Percentiles rank a stretch among this genome's conserved stretches.
These are phyloP conservation scores for Aspergillus diversus DNA, from an alignment of 495 filamentous ascomycete species.

Conservation along the genomic window DNA sequence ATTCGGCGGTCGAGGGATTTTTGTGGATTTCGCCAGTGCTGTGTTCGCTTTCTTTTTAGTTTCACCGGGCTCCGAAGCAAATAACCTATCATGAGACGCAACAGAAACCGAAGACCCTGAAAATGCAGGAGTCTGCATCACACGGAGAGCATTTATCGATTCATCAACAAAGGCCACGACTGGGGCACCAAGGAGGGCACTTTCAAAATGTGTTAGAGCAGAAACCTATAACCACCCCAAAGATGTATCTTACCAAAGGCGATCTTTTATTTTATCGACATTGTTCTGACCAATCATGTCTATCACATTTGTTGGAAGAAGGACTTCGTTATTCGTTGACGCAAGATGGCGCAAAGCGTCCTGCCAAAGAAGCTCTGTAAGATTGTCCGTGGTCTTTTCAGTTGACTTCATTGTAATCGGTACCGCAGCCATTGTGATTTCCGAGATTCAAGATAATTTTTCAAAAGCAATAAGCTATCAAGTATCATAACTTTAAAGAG, in stretches of 20 bases:
- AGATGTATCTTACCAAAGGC: slow-evolving; percentile 26
- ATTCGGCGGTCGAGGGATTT: slow-evolving; percentile 50
- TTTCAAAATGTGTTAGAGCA: slow-evolving; percentile 19
- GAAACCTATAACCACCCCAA: neutral
- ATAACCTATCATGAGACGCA: slow-evolving; percentile 23
- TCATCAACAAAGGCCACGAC: slow-evolving; percentile 34
- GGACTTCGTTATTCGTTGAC: slow-evolving; percentile 34
- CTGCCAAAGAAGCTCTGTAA: slow-evolving; percentile 33
- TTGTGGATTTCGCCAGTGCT: slow-evolving; percentile 22
- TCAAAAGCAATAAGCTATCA: neutral
- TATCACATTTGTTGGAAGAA: slow-evolving; percentile 30
- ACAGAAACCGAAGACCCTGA: slow-evolving; percentile 28
- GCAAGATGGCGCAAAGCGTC: slow-evolving; percentile 31
- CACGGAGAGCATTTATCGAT: slow-evolving; percentile 31
- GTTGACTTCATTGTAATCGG: slow-evolving; percentile 22
- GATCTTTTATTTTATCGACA: slow-evolving; percentile 31
- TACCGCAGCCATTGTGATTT: slow-evolving; percentile 26
- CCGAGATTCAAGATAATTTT: neutral
- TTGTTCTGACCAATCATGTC: slow-evolving; percentile 32
- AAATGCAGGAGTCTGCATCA: slow-evolving; percentile 33
- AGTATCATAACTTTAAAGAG: slow-evolving; percentile 2
- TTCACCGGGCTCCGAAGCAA: neutral
- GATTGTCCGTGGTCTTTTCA: slow-evolving; percentile 22
- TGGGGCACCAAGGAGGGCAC: slow-evolving; percentile 30
- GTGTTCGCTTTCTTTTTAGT: slow-evolving; percentile 10